These are phyloP conservation scores for Cladophialophora immunda DNA, from an alignment of 2,329 filamentous ascomycete species.

Conservation along the genomic window DNA sequence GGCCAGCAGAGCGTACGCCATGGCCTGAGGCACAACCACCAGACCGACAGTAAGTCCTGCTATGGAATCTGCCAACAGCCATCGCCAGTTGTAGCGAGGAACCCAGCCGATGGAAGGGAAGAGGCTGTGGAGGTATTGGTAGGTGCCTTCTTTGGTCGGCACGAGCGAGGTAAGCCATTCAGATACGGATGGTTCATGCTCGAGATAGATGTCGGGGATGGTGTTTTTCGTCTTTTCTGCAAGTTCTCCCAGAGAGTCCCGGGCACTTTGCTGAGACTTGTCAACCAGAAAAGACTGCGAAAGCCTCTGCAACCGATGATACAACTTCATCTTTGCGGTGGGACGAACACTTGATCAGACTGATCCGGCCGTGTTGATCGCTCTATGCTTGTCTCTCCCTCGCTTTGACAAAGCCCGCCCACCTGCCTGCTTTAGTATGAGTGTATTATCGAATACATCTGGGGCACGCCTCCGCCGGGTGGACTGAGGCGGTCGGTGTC, in stretches of 20 bases:
- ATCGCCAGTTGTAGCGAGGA: slow-evolving; percentile 59
- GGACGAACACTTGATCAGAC: neutral
- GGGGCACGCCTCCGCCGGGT: neutral
- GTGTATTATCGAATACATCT: neutral
- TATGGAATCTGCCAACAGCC: slow-evolving; percentile 59
- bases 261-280: neutral
- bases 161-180: slow-evolving; percentile 31
- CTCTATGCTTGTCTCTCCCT: too few relatives aligned
- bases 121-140: slow-evolving; percentile 42
- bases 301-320: neutral
- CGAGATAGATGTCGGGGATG: slow-evolving; percentile 32
- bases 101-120: slow-evolving; percentile 63
- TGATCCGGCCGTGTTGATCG: neutral
- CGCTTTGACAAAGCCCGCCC: too few relatives aligned
- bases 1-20: slow-evolving; percentile 90
- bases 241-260: neutral
- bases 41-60: slow-evolving; percentile 72
- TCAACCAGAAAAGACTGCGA: neutral
- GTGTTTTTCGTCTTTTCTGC: neutral
- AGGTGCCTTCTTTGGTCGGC: slow-evolving; percentile 21
- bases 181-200: slow-evolving; percentile 33
- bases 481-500: neutral
- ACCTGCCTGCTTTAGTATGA: neutral
- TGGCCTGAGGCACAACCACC: slow-evolving; percentile 89
- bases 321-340: neutral